phyloP scores from a whole-genome alignment of 1,139 yeast genomes.

The Kodamaea suecica region DNA sequence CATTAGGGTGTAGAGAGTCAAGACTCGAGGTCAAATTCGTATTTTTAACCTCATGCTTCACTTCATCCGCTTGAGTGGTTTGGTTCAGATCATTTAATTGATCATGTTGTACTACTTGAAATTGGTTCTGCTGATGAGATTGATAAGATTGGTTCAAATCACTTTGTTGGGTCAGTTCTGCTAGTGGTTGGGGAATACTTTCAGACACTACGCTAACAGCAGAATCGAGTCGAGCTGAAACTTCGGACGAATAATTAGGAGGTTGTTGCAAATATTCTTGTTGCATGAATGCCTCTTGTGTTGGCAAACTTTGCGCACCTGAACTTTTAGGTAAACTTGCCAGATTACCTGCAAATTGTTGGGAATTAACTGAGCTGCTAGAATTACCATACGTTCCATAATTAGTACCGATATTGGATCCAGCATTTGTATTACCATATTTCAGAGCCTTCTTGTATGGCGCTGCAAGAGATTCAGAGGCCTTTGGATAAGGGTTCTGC shows the following conservation, averaged over 20 bases:
- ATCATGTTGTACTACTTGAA: too few relatives aligned
- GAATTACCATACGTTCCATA: background rate
- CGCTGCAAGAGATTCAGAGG: background rate
- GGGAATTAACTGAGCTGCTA: background rate
- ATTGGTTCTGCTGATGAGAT: too few relatives aligned
- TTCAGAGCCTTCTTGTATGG: slow-evolving; percentile 1
- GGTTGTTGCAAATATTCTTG: slow-evolving; percentile 3
- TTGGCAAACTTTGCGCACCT: too few relatives aligned
- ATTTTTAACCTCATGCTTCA: background rate
- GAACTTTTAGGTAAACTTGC: background rate
- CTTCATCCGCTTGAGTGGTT: background rate
- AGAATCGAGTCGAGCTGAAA: background rate
- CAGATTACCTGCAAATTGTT: background rate
- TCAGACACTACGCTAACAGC: background rate
- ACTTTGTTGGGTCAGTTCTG: too few relatives aligned
- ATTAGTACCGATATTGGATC: background rate
- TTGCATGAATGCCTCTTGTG: too few relatives aligned
- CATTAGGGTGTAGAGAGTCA: too few relatives aligned
- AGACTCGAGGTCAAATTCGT: background rate
- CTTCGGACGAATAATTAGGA: background rate
- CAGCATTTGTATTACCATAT: background rate
- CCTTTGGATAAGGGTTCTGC: background rate
- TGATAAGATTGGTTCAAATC: too few relatives aligned
- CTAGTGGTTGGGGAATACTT: background rate
- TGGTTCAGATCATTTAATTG: slow-evolving; percentile 5